phyloP scores from a whole-genome alignment of 2,329 filamentous ascomycete species.

The Aciculosporium take region DNA sequence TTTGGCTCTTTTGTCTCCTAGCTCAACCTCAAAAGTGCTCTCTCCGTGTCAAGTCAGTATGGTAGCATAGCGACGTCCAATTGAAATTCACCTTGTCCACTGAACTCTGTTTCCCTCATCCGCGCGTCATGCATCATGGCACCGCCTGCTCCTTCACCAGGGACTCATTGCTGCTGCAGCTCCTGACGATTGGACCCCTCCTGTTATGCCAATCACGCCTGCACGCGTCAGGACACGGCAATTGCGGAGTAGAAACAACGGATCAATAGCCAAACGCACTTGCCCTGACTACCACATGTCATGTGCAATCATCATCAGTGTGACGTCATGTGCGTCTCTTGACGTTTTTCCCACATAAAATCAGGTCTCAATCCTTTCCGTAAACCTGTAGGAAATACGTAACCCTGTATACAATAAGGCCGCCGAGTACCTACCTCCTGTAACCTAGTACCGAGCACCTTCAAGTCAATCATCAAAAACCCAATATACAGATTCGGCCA shows the following conservation, averaged over 20 bases:
- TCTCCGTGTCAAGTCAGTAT: neutral
- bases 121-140: too few relatives aligned
- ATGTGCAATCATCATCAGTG: slow-evolving; percentile 1
- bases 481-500: too few relatives aligned
- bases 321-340: slow-evolving; percentile 7
- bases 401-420: too few relatives aligned
- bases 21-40: neutral
- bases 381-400: too few relatives aligned
- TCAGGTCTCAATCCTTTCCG: too few relatives aligned
- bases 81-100: neutral
- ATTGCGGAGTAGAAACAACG: too few relatives aligned
- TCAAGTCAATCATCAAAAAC: too few relatives aligned
- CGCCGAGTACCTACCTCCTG: neutral
- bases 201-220: neutral
- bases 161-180: neutral
- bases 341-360: neutral
- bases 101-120: neutral
- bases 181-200: neutral
- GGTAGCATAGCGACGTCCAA: neutral
- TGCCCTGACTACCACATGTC: neutral
- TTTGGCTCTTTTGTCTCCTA: too few relatives aligned
- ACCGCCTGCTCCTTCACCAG: too few relatives aligned
- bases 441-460: neutral
- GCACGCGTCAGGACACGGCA: too few relatives aligned
- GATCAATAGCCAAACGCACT: neutral